Percentiles rank a stretch among this genome's conserved stretches.
Evolutionary conservation across 768 basidiomycete species (phyloP).

Genomic region (Paxillus involutus): DNA sequence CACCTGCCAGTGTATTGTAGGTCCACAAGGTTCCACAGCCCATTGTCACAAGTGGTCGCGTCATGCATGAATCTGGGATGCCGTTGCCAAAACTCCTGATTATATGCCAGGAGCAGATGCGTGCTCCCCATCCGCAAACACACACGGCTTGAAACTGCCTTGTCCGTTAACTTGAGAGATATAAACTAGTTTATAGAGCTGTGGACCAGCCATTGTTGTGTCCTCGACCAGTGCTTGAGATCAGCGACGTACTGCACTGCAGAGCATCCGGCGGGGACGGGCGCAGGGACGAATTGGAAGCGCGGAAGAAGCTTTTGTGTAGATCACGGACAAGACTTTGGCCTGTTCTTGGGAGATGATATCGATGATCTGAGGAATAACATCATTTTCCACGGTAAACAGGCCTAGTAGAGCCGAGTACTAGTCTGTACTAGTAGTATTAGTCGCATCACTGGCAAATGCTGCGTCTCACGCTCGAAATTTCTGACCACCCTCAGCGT

Average conservation of each 20-base stretch:
- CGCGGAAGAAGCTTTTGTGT: neutral
- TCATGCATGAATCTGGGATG: no score
- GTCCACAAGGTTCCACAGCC: neutral
- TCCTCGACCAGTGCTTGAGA: no score
- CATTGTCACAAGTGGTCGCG: no score
- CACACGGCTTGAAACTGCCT: no score
- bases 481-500: neutral
- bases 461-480: constrained; percentile 5
- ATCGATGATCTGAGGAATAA: neutral
- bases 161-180: neutral
- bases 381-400: neutral
- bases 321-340: neutral
- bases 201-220: neutral
- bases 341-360: neutral
- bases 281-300: no score
- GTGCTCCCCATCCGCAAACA: no score
- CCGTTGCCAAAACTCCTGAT: no score
- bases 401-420: neutral
- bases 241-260: no score
- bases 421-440: no score
- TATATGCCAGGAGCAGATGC: no score
- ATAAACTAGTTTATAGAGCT: neutral
- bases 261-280: no score
- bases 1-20: neutral
- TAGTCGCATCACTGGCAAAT: neutral